phyloP scores from a whole-genome alignment of 768 basidiomycete genomes.

The Sistotremastrum niveocremeum region DNA sequence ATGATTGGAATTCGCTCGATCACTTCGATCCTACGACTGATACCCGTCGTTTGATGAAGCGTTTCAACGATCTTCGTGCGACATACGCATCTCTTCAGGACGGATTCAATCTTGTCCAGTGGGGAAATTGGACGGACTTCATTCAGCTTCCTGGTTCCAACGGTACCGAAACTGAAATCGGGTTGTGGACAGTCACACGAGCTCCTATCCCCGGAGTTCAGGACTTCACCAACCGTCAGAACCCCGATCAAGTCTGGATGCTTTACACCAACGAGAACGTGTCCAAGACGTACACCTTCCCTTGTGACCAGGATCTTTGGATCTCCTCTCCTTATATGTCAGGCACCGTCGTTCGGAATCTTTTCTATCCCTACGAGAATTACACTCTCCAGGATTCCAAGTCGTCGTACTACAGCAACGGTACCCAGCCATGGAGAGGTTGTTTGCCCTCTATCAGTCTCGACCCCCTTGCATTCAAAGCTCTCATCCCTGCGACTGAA shows the following conservation, averaged over 20 bases:
- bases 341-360: slow-evolving; percentile 50
- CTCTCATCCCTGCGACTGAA: slow-evolving; percentile 49
- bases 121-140: slow-evolving; percentile 72
- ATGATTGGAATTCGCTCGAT: slow-evolving; percentile 87
- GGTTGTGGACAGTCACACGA: slow-evolving; percentile 73
- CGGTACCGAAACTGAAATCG: slow-evolving; percentile 67
- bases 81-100: slow-evolving; percentile 70
- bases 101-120: slow-evolving; percentile 72
- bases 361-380: slow-evolving; percentile 75
- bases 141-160: slow-evolving; percentile 83
- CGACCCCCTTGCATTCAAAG: slow-evolving; percentile 70
- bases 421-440: slow-evolving; percentile 52
- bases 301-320: slow-evolving; percentile 49
- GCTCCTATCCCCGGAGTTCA: slow-evolving; percentile 47
- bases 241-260: slow-evolving; percentile 60
- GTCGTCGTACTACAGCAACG: slow-evolving; percentile 47
- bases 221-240: slow-evolving; percentile 42
- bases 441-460: slow-evolving; percentile 57
- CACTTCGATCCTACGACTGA: slow-evolving; percentile 89
- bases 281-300: slow-evolving; percentile 47
- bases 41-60: slow-evolving; percentile 56
- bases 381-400: slow-evolving; percentile 55
- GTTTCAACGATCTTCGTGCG: slow-evolving; percentile 56
- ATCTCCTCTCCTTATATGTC: slow-evolving; percentile 67
- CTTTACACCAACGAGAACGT: slow-evolving; percentile 77